Percentiles rank a stretch among this genome's conserved stretches.
phyloP scores from a whole-genome alignment of 164 flowering plant genomes.

The Vitis cinerea region DNA sequence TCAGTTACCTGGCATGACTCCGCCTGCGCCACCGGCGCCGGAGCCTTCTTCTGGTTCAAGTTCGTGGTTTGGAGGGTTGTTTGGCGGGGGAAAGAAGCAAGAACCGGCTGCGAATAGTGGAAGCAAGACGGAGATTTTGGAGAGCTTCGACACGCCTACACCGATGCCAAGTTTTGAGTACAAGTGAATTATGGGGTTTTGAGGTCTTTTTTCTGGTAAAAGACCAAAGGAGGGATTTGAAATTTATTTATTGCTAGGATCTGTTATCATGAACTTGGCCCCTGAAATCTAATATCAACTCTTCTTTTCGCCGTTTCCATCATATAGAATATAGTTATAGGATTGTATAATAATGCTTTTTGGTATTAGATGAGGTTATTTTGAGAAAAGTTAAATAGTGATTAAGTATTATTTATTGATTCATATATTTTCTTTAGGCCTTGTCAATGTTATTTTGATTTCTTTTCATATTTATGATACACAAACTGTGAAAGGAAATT shows the following conservation, averaged over 20 bases:
- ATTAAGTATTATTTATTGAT: background rate
- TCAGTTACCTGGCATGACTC: constrained; percentile 26
- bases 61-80: constrained; percentile 73
- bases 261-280: background rate
- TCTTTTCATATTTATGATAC: too few relatives aligned
- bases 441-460: too few relatives aligned
- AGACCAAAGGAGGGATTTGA: background rate
- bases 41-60: constrained; percentile 26
- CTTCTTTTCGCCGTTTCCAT: background rate
- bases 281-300: background rate
- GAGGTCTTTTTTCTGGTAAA: background rate
- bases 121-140: constrained; percentile 55
- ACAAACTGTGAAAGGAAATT: too few relatives aligned
- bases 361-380: background rate
- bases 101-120: constrained; percentile 22
- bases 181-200: constrained; percentile 31
- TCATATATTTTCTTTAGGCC: too few relatives aligned
- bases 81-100: constrained; percentile 54
- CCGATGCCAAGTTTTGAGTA: constrained; percentile 61
- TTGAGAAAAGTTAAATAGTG: background rate
- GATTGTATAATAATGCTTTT: background rate
- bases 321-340: background rate
- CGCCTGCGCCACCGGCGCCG: background rate
- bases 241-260: background rate
- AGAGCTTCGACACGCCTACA: constrained; percentile 64